Evolutionary conservation across 495 filamentous ascomycete species (phyloP), one percentile per base, ranked within the genome.

Genomic region (Penicillium taxi): DNA sequence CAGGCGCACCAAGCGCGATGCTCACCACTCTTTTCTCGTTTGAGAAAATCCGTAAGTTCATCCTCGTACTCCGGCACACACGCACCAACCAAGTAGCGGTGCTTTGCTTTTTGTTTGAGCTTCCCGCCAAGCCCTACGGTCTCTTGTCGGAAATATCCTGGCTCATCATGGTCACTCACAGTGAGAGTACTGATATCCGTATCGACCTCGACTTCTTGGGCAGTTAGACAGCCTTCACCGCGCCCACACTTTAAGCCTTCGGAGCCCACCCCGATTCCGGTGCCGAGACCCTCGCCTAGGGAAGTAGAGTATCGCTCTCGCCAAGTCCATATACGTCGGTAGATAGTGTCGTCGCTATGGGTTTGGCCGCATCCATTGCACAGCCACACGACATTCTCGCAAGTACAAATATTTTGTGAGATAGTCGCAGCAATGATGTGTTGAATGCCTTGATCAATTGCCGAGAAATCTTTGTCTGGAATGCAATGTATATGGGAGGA

Each of bases 251-350:
- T 77, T 2, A 93, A 84, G 26, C 88, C 86, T 43, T 89, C 80
- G 50, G 84, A 77, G 37, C 87, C 88, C 50, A 93, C 86, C 26
- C 86, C 85, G 31, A 91, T 89, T 11, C 88, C 88, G 2, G 82
- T 86, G 3, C 87, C 86, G 0, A 93, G 63, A 0, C 85, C 85
- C 9, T 46, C 54, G 23, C 86, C 84, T 0, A 87, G 80, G 20
- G 77, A 80, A 13, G 80, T 78, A 30, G 79, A 78, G 61, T 93
- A 95, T n/a, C 82, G 74, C 15, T 77, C 86, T 13, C 88, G 81
- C 87, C 88, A 94, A 14, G 68, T 77, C 88, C 88, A 94, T 23
- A 86, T 81, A 23, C 82, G 79, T 25, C 73, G 65, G 59, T 95
- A 94, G 19, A 79, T 81, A 9, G 71, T 73, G 51, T 95, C 86